phyloP scores from a whole-genome alignment of 148 eudicot species.

The Gaultheria prostrata region DNA sequence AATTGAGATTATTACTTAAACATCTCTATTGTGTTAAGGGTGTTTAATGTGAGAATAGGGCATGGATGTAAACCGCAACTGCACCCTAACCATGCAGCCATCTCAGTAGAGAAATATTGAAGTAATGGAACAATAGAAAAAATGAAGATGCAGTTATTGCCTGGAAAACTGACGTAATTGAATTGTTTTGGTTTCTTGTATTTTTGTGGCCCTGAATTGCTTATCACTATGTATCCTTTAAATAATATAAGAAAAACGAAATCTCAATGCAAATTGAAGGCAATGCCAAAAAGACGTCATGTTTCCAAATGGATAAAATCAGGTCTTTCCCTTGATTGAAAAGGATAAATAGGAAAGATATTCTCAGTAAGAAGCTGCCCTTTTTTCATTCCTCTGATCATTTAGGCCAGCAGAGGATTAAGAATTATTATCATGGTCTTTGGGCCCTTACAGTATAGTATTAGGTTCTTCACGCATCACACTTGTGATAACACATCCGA shows the following conservation, averaged over 20 bases:
- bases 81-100: not conserved
- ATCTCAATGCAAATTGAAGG: not conserved
- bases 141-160: not conserved
- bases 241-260: not conserved
- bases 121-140: not conserved
- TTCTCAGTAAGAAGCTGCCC: not conserved
- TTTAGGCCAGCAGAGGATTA: not conserved
- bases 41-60: not conserved
- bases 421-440: too few species aligned
- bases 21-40: not conserved
- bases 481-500: not conserved
- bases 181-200: not conserved
- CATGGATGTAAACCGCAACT: not conserved
- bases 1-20: not conserved
- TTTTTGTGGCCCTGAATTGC: not conserved
- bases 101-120: not conserved
- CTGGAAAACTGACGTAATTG: too few species aligned
- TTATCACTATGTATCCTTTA: too few species aligned
- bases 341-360: not conserved
- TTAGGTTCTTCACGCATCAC: not conserved
- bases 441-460: not conserved
- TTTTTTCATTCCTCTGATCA: not conserved
- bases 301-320: not conserved
- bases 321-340: not conserved
- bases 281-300: too few species aligned